Conservation (phyloP, 2,329 filamentous ascomycete genomes). For the Trichoderma sp. region DNA sequence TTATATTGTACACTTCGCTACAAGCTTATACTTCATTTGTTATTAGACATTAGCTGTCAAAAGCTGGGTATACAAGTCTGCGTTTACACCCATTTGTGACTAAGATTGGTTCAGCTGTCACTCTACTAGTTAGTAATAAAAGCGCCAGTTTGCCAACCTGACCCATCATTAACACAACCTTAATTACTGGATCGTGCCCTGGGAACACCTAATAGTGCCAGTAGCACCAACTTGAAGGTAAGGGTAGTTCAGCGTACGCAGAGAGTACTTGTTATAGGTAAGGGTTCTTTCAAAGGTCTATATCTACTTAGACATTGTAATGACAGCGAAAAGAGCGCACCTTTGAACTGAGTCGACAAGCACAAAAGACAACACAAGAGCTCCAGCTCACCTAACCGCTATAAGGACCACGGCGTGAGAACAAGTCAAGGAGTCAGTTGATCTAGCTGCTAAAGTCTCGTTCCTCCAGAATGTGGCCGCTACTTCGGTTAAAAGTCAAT, state of each 20-base stretch:
- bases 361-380: neutral
- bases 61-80: too few relatives aligned
- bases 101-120: too few relatives aligned
- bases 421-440: neutral
- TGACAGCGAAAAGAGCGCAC: neutral
- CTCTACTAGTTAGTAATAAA: neutral
- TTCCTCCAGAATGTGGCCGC: neutral
- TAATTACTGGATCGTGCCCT: neutral
- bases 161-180: neutral
- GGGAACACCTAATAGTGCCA: neutral
- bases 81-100: too few relatives aligned
- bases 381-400: neutral
- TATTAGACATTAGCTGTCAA: rapidly evolving
- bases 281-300: neutral
- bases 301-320: neutral
- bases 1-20: too few relatives aligned
- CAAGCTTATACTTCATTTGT: too few relatives aligned
- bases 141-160: neutral
- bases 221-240: neutral
- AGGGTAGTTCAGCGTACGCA: neutral
- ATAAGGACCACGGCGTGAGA: neutral
- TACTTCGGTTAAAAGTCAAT: neutral
- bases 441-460: neutral
- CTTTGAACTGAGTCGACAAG: neutral
- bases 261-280: rapidly evolving